Percentiles rank a stretch among this genome's conserved stretches.
Evolutionary conservation across 805 yeast genomes (phyloP).

Genomic region (Wickerhamomyces canadensis): DNA sequence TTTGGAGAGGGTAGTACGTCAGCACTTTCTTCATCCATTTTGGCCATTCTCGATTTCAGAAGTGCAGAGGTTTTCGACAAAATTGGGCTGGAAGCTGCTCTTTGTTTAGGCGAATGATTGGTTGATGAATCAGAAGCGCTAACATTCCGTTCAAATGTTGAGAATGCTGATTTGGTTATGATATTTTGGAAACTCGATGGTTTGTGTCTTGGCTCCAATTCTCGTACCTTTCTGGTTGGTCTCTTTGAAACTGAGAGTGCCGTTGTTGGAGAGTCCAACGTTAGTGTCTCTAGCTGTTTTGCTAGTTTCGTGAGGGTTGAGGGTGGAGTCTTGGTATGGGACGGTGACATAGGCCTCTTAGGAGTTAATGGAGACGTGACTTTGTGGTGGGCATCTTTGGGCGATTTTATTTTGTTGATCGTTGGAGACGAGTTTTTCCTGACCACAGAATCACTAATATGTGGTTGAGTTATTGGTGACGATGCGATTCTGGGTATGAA

Average conservation of each 20-base stretch:
- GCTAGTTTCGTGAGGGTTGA: conserved; percentile 18
- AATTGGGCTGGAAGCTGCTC: not conserved
- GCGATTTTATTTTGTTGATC: not conserved
- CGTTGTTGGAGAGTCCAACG: conserved; percentile 7
- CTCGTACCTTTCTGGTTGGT: not conserved
- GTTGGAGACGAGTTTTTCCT: conserved; percentile 7
- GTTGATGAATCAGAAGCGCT: not conserved
- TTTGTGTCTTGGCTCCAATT: not conserved
- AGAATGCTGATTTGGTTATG: not conserved
- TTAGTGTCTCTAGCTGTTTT: conserved; percentile 7
- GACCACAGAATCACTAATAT: not conserved
- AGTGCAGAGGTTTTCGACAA: not conserved
- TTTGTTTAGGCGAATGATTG: not conserved
- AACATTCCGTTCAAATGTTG: conserved; percentile 3
- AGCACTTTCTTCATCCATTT: not conserved
- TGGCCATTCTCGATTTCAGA: not conserved
- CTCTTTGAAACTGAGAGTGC: too few species aligned
- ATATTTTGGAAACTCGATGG: not conserved
- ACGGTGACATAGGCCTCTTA: not conserved
- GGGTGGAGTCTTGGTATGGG: conserved; percentile 2
- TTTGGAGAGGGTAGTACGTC: too few species aligned
- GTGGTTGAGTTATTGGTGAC: conserved; percentile 8
- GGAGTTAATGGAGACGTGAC: not conserved
- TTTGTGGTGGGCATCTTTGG: not conserved
- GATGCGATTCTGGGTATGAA: conserved; percentile 20